phyloP scores from a whole-genome alignment of 176 grass and related monocot genomes.

The Oryza australiensis region DNA sequence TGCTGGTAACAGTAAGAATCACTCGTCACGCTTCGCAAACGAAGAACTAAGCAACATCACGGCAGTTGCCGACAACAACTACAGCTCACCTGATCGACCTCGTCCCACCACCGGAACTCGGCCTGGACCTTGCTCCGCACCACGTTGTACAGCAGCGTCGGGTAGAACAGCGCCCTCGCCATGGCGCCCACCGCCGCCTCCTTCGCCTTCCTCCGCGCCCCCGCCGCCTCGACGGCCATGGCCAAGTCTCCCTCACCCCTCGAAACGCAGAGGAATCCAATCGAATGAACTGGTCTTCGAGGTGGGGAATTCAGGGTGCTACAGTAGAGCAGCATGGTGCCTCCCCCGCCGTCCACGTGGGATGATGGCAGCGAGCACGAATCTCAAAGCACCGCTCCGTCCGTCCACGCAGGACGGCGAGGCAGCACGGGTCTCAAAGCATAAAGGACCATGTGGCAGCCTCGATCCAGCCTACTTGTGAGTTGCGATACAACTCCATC shows the following conservation, averaged over 20 bases:
- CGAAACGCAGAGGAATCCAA: too few species aligned
- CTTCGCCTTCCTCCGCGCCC: constrained; percentile 55
- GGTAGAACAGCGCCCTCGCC: constrained; percentile 84
- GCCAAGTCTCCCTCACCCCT: too few species aligned
- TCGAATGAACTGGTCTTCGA: too few species aligned
- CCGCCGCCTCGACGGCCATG: background rate
- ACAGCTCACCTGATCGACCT: constrained; percentile 68
- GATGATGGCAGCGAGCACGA: too few species aligned
- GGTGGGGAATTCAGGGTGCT: too few species aligned
- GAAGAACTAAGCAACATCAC: background rate
- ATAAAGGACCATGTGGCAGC: background rate
- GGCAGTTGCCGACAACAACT: background rate
- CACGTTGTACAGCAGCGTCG: constrained; percentile 84
- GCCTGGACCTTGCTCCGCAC: constrained; percentile 78
- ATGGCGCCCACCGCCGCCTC: constrained; percentile 61
- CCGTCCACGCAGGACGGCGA: too few species aligned
- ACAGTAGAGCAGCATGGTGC: too few species aligned
- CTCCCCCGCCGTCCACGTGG: too few species aligned
- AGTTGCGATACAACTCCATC: too few species aligned
- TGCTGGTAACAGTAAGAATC: background rate
- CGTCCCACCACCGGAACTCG: constrained; percentile 96
- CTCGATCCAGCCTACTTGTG: too few species aligned
- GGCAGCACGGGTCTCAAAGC: too few species aligned
- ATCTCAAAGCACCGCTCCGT: too few species aligned
- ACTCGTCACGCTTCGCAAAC: background rate